Evolutionary conservation across 768 basidiomycete species (phyloP).

Genomic region (Mycena galopus): DNA sequence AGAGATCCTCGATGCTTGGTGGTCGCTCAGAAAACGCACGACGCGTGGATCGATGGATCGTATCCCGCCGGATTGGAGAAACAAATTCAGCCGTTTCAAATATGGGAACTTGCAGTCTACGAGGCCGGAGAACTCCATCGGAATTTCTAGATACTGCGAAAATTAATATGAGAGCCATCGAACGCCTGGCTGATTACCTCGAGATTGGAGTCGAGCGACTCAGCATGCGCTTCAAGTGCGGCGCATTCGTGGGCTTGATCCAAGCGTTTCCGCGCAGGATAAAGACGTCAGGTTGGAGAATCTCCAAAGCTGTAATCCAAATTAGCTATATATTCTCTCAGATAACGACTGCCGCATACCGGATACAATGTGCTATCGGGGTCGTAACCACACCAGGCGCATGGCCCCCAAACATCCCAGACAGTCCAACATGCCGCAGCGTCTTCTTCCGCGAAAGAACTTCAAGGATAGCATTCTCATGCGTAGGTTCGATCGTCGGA

Average conservation of each 20-base stretch:
- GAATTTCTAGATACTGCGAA: slow-evolving; percentile 57
- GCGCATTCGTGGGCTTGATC: slow-evolving; percentile 42
- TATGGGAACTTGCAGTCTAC: slow-evolving; percentile 53
- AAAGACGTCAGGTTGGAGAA: slow-evolving; percentile 45
- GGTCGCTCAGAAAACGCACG: slow-evolving; percentile 57
- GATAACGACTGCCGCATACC: slow-evolving; percentile 42
- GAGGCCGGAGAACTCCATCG: slow-evolving; percentile 57
- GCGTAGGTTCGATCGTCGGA: slow-evolving; percentile 49
- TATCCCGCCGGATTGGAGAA: slow-evolving; percentile 56
- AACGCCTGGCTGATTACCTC: slow-evolving; percentile 38
- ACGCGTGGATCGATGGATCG: slow-evolving; percentile 51
- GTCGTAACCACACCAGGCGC: slow-evolving; percentile 46
- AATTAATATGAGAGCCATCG: neutral
- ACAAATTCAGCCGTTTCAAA: slow-evolving; percentile 57
- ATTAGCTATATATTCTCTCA: slow-evolving; percentile 11
- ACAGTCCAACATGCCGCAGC: slow-evolving; percentile 52
- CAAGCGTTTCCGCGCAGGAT: slow-evolving; percentile 46
- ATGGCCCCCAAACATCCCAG: slow-evolving; percentile 56
- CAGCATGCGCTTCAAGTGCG: slow-evolving; percentile 44
- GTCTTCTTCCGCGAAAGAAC: slow-evolving; percentile 44
- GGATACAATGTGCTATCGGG: slow-evolving; percentile 53
- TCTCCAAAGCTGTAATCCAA: slow-evolving; percentile 44
- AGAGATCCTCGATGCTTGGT: slow-evolving; percentile 60
- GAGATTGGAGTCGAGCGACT: slow-evolving; percentile 41
- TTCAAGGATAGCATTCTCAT: slow-evolving; percentile 57